Base-by-base conservation (phyloP, 2,329 filamentous ascomycete genomes). In the Orbilia blumenaviensis region DNA sequence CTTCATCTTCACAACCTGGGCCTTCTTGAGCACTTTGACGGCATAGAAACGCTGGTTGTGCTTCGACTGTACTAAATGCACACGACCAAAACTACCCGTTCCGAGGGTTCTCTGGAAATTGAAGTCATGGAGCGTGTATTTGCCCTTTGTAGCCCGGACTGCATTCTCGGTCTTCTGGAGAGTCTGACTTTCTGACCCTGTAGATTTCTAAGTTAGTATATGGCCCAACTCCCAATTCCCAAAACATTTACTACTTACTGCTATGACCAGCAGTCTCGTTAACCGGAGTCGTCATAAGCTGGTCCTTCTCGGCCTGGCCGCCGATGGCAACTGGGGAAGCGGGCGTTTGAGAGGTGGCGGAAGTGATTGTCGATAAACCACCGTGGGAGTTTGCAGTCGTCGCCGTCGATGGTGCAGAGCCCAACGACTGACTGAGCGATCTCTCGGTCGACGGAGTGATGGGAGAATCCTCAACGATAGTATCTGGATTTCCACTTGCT, bases 1-100 rank as follows among this genome's bases (percentile, higher is more conserved):
- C 88, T 99, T 99, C 95, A 99, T 98, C 86, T 97, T 97, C 83
- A 99, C 93, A 66, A 99, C 94, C 85, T 99, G 95, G 56, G 90
- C 90, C 87, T 99, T 99, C 84, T 99, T 99, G 84, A 99, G 85
- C 79, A 99, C 95, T 85, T 99, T 99, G 84, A 99, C 91, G 50
- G 95, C 95, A 84, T 99, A 99, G 86, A 94, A 99, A 77, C 95
- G 90, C 84, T 96, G 92, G 84, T 99, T 99, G 85, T 99, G 95
- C 84, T 94, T 95, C 79, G 94, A 97, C 85, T 98, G 95, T 63
- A 98, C 95, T 76, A 99, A 86, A 82, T 99, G 95, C 48, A 99
- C 95, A 79, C 95, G 89, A 50, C 95, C 95, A 84, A 99, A 99
- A 83, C 94, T 97, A 81, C 95, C 95, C 34, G 95, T 99, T 61